phyloP scores from a whole-genome alignment of 2,329 filamentous ascomycete genomes.

The Xylaria digitata region DNA sequence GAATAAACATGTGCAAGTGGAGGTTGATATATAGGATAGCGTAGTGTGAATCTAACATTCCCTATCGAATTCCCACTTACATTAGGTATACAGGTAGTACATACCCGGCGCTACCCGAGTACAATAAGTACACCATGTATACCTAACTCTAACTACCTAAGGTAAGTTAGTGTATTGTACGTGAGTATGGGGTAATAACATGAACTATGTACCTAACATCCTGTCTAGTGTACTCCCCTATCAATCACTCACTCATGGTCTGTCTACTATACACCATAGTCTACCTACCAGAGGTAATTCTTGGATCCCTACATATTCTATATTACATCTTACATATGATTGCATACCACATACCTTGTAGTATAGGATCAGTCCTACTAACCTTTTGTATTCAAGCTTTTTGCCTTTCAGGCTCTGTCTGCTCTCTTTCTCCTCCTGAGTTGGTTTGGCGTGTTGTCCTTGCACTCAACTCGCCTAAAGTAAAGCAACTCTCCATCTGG shows the following conservation, averaged over 20 bases:
- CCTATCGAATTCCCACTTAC: too few species aligned
- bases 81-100: too few species aligned
- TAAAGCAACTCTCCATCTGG: constrained; percentile 8
- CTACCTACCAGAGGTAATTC: too few species aligned
- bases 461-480: constrained; percentile 22
- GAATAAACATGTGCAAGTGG: neutral
- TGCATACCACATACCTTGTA: neutral
- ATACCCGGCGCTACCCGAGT: too few species aligned
- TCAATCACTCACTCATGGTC: neutral
- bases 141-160: too few species aligned
- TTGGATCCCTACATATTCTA: too few species aligned
- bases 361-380: constrained; percentile 6
- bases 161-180: too few species aligned
- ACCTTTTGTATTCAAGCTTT: neutral
- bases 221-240: neutral
- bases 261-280: too few species aligned
- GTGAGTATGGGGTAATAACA: constrained; percentile 8
- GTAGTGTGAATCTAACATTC: too few species aligned
- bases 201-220: constrained; percentile 1
- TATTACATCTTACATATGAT: too few species aligned
- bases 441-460: constrained; percentile 20
- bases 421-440: constrained; percentile 14
- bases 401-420: neutral
- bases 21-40: too few species aligned
- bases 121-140: too few species aligned